Base-by-base conservation (phyloP, 148 eudicot genomes). In the Polygonum aviculare region DNA sequence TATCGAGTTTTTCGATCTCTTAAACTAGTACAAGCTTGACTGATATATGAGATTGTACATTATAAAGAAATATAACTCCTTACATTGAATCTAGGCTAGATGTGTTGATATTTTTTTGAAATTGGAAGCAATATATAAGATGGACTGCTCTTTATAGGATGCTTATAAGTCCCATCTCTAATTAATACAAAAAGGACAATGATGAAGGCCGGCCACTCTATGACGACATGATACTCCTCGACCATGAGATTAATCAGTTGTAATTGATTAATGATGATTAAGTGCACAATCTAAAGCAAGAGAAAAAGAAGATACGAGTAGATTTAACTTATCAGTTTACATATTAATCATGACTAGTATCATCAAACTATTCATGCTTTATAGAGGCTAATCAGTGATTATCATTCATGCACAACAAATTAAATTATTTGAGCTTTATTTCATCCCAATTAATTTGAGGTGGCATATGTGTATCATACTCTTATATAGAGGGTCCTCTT, bases 251-350 rank as follows among this genome's bases (percentile, higher is more conserved):
- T 67, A 67, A 67, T 67, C 72, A 67, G 44, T 67, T 67, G 21
- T 67, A 67, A 67, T 67, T 67, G 72, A 67, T 67, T 67, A 67
- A 67, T 67, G 21, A 67, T 67, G 72, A 67, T 67, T 6, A 36
- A 35, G 72, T 14, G 21, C 44, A 26, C 38, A 60, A 60, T 60
- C 69, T 60, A 60, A 31, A 60, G 38, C 5, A 31, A 7, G 69
- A 31, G 21, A 10, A 60, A 60, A 60, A n/a, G 22, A n/a, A 16
- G 21, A 51, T 5, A 7, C 31, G 31, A 11, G 18, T 5, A 22
- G 10, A 22, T 8, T 60, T 22, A 60, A 60, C 67, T 60, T 60
- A 60, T 0, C 19, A 54, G 22, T 8, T 36, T 12, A 38, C 5
- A 3, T 16, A 67, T 67, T 36, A 67, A 36, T 67, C 5, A 38